These are phyloP conservation scores for Pelargonium exstipulatum DNA, from an alignment of 441 rosid species.

Conservation along the genomic window DNA sequence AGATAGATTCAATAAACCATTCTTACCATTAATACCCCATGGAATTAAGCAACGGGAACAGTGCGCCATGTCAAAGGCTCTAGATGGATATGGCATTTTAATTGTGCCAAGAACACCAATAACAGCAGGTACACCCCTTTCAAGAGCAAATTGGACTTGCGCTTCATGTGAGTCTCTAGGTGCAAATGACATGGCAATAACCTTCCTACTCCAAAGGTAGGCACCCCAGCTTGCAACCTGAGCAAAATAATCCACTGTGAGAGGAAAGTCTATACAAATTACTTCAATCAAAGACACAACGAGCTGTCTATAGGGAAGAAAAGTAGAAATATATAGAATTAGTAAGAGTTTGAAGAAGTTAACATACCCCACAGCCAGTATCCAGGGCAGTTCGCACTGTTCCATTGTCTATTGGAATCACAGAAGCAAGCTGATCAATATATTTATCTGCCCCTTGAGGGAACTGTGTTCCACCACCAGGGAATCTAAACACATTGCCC, in stretches of 20 bases:
- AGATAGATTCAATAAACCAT: not conserved
- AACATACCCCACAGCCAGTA: constrained; percentile 21
- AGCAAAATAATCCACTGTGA: not conserved
- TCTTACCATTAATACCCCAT: constrained; percentile 18
- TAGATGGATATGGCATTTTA: constrained; percentile 20
- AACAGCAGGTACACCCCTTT: not conserved
- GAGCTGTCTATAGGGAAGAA: not conserved
- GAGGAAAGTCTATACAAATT: not conserved
- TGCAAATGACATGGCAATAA: constrained; percentile 20
- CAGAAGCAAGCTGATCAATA: constrained; percentile 20
- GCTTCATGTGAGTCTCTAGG: constrained; percentile 25
- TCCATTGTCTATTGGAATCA: constrained; percentile 19
- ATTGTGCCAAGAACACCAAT: constrained; percentile 19
- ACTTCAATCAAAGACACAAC: no score
- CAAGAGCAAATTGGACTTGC: constrained; percentile 22
- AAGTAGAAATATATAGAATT: not conserved
- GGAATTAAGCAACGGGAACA: constrained; percentile 22
- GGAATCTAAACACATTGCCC: constrained; percentile 20
- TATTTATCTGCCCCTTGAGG: constrained; percentile 21
- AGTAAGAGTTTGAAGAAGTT: not conserved
- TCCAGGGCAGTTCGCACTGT: constrained; percentile 19
- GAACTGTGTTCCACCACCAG: constrained; percentile 21
- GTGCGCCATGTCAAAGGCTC: constrained; percentile 18
- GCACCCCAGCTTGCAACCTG: constrained; percentile 21
- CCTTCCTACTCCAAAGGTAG: constrained; percentile 11